A percentile compares a stretch with the other conserved stretches of the same genome.
These are phyloP conservation scores for Hanseniaspora thailandica DNA, from an alignment of 805 yeast species.

Conservation along the genomic window DNA sequence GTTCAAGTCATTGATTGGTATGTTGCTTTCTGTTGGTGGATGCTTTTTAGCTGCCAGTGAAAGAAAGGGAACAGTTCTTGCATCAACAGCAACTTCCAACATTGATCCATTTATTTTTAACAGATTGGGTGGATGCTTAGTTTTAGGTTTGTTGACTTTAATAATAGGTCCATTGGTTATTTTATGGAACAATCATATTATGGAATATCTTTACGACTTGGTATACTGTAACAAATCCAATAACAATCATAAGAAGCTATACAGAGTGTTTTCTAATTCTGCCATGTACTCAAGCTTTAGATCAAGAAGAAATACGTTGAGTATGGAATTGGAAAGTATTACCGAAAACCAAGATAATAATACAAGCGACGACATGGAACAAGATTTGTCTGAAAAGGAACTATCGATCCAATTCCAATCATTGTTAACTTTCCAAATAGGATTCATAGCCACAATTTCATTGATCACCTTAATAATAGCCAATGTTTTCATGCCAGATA, in stretches of 20 bases:
- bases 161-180: constrained; percentile 27
- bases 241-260: background rate
- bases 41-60: constrained; percentile 26
- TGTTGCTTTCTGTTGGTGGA: constrained; percentile 25
- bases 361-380: background rate
- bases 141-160: constrained; percentile 27
- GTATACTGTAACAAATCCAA: background rate
- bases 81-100: constrained; percentile 23
- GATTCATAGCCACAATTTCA: constrained; percentile 4
- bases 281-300: constrained; percentile 6
- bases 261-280: constrained; percentile 2
- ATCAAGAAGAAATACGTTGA: constrained; percentile 11
- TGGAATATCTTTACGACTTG: constrained; percentile 8
- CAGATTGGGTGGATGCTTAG: constrained; percentile 27
- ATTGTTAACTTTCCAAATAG: constrained; percentile 8
- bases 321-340: constrained; percentile 6
- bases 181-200: constrained; percentile 17
- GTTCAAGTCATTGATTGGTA: constrained; percentile 19
- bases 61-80: constrained; percentile 25
- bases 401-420: constrained; percentile 10
- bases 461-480: background rate
- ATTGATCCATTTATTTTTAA: constrained; percentile 27
- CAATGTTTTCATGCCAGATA: background rate
- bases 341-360: background rate
- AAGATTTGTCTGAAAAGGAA: constrained; percentile 5